phyloP scores from a whole-genome alignment of 2,329 filamentous ascomycete genomes.

The Pyrenochaeta sp. region DNA sequence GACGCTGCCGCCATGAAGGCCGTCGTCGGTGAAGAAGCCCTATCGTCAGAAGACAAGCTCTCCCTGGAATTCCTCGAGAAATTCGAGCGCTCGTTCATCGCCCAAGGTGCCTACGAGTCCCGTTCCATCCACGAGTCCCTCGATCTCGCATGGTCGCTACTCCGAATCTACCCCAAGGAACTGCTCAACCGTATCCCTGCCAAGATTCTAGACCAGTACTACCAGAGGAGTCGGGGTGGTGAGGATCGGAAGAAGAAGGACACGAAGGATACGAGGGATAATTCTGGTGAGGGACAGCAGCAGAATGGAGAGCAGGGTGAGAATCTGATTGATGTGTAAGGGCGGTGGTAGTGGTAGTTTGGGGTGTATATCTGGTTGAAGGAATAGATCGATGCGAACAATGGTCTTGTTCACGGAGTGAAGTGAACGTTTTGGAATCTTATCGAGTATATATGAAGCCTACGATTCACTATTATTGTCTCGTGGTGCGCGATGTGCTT shows the following conservation, averaged over 20 bases:
- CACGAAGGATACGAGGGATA: slow-evolving; percentile 54
- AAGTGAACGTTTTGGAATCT: slow-evolving; percentile 21
- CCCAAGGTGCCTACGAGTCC: slow-evolving; percentile 90
- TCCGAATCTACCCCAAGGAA: slow-evolving; percentile 98
- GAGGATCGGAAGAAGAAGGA: slow-evolving; percentile 50
- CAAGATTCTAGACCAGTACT: slow-evolving; percentile 63
- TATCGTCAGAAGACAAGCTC: slow-evolving; percentile 95
- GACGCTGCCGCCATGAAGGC: slow-evolving; percentile 99
- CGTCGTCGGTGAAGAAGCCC: slow-evolving; percentile 95
- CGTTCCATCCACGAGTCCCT: slow-evolving; percentile 92
- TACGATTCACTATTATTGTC: too few relatives aligned
- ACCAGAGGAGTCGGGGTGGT: slow-evolving; percentile 53
- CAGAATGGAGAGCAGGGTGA: slow-evolving; percentile 39
- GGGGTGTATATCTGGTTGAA: slow-evolving; percentile 7
- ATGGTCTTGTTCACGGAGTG: slow-evolving; percentile 20
- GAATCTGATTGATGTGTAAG: slow-evolving; percentile 52
- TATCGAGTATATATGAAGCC: slow-evolving; percentile 30
- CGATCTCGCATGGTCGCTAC: slow-evolving; percentile 93
- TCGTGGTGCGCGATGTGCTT: too few relatives aligned
- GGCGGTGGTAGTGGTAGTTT: slow-evolving; percentile 1
- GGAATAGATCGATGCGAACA: slow-evolving; percentile 8
- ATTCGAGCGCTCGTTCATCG: slow-evolving; percentile 95
- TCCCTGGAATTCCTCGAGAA: slow-evolving; percentile 98
- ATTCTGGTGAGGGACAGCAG: slow-evolving; percentile 39
- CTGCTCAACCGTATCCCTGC: slow-evolving; percentile 82